Evolutionary conservation across 768 basidiomycete species (phyloP), one percentile per base, ranked within the genome.

Genomic region (Tricholomella constricta): DNA sequence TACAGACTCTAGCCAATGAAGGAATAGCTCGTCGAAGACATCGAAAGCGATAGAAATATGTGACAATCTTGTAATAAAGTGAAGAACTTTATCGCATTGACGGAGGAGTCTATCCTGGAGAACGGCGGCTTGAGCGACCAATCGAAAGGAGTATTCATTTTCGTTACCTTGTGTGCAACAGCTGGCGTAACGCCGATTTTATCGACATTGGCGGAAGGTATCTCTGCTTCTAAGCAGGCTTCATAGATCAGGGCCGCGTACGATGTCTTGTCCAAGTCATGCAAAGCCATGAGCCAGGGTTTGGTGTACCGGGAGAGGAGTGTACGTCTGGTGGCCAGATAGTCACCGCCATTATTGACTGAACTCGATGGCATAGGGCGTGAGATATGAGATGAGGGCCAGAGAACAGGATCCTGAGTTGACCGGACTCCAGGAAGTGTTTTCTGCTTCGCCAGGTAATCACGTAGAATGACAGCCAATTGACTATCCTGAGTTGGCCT

Each of bases 201-300:
- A 46, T 63, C 62, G 20, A 41, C 37, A 10, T 62, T 55, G 2
- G 45, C 6, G 17, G 40, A 50, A 1, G 58, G 48, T 14, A 71
- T 74, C 26, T 79, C 75, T 23, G 76, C 59, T 55, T 85, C 82
- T 6, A 69, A 59, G 51, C 81, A 81, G 23, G 81, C 66, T 6
- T 83, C 78, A 52, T 80, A 89, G 2, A 89, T 32, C 35, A 79
- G 69, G 23, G 67, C 62, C 9, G 77, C 73, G 63, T 89, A 93
- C 7, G 74, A 63, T 1, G 65, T 67, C 17, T 78, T 58, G 60
- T 88, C 83, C 48, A 81, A 80, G 44, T 85, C 75, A 65, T 90
- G 86, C 22, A 92, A 67, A 32, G 86, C 83, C 25, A 77, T 70
- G 38, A 93, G 71, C 91, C 91, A 94, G 19, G 78, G 80, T 15